phyloP scores from a whole-genome alignment of 345 rosid species.

The Iberis pinnata region DNA sequence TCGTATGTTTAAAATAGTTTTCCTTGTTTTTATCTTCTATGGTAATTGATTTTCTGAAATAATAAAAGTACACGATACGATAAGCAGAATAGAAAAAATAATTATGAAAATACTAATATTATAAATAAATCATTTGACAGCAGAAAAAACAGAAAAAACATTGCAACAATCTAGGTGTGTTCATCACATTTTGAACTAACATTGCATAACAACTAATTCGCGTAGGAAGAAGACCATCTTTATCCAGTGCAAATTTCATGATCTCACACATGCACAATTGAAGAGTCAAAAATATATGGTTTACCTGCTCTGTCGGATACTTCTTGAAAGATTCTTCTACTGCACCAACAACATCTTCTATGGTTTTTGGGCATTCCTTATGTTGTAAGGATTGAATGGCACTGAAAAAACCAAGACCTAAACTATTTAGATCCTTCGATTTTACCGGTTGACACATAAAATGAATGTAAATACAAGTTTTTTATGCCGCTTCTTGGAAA shows the following conservation, averaged over 20 bases:
- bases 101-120: too few relatives aligned
- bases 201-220: too few relatives aligned
- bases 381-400: not conserved
- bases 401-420: not conserved
- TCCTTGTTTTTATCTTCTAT: too few relatives aligned
- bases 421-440: not conserved
- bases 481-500: not conserved
- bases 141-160: too few relatives aligned
- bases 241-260: not conserved
- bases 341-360: not conserved
- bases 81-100: too few relatives aligned
- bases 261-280: not conserved
- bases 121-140: too few relatives aligned
- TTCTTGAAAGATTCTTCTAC: not conserved
- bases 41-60: too few relatives aligned
- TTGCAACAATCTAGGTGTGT: too few relatives aligned
- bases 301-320: not conserved
- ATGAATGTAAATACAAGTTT: not conserved
- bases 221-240: not conserved
- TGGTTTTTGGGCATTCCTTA: not conserved
- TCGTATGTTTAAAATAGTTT: too few relatives aligned
- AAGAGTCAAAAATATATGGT: not conserved
- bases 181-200: too few relatives aligned
- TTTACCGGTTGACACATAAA: not conserved
- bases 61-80: too few relatives aligned